Evolutionary conservation across 2,329 filamentous ascomycete species (phyloP), one percentile per base, ranked within the genome.

Genomic region (Ambrosiella cleistominuta): DNA sequence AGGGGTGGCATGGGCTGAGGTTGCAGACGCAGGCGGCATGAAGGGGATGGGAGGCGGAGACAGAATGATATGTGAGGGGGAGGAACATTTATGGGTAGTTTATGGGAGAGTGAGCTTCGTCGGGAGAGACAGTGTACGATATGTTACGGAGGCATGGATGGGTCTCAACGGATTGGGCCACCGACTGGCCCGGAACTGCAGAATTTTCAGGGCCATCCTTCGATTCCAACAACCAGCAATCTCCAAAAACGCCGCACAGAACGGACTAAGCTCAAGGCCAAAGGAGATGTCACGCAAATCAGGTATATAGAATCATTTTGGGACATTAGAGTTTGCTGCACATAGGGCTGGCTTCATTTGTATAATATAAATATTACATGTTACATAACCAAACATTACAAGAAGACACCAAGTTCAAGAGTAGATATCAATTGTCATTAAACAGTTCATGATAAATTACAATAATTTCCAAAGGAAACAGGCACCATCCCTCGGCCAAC

Each of bases 1-100:
- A 86, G 73, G 72, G 74, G 44, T 93, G 88, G 87, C 87, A 94
- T 69, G 87, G 88, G 7, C 76, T 93, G 61, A 86, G 91, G 72
- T 74, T 94, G 65, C 82, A 81, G 69, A 93, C 87, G 27, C 82
- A 76, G 66, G 78, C 70, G 39, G 73, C 74, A 8, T 73, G 38
- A 56, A 61, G 35, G 35, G 19, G 17, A 11, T 4, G 3, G 8
- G 9, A 39, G 54, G 17, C 19, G 42, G 7, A 7, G 15, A 35
- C 15, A 15, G 54, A 39, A 27, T 37, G n/a, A 47, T 12, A 37
- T 17, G 12, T 44, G 27, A 36, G n/a, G 13, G 9, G 40, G 54
- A 27, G 13, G 12, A 49, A 13, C n/a, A 42, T 42, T 11, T 1
- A 11, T 44, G 37, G 44, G n/a, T 7, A 38, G 27, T 27, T n/a